phyloP scores from a whole-genome alignment of 805 yeast genomes.

The Cyberlindnera nakhonratchasimensis region DNA sequence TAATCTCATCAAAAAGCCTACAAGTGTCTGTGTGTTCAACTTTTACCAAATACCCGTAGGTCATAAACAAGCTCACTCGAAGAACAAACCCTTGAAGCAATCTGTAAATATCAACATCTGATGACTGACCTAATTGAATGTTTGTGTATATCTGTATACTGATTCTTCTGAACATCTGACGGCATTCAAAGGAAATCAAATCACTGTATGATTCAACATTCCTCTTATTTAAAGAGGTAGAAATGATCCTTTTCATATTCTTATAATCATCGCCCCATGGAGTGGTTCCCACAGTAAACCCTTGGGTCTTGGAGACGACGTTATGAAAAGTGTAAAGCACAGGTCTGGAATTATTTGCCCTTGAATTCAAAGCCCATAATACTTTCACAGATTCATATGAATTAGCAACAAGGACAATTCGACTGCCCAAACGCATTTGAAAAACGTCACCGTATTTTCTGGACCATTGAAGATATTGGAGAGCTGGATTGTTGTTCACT shows the following conservation, averaged over 20 bases:
- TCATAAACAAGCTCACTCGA: slow-evolving; percentile 44
- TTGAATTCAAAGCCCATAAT: slow-evolving; percentile 50
- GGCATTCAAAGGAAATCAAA: slow-evolving; percentile 40
- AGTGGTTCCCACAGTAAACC: slow-evolving; percentile 64
- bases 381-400: slow-evolving; percentile 50
- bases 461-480: slow-evolving; percentile 44
- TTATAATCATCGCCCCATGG: slow-evolving; percentile 50
- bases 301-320: slow-evolving; percentile 50
- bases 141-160: slow-evolving; percentile 7
- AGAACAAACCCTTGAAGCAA: slow-evolving; percentile 49
- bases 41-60: slow-evolving; percentile 52
- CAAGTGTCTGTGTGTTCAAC: slow-evolving; percentile 34
- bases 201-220: slow-evolving; percentile 32
- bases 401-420: slow-evolving; percentile 62
- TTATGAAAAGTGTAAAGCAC: slow-evolving; percentile 63
- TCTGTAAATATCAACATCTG: slow-evolving; percentile 39
- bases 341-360: slow-evolving; percentile 66
- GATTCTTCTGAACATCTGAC: slow-evolving; percentile 27
- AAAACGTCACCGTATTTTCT: slow-evolving; percentile 45
- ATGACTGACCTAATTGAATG: not conserved
- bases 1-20: slow-evolving; percentile 46
- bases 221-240: slow-evolving; percentile 39
- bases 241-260: slow-evolving; percentile 45
- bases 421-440: slow-evolving; percentile 60
- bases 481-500: slow-evolving; percentile 47